These are phyloP conservation scores for Triticum dicoccoides DNA, from an alignment of 176 grass and related monocot genomes.

Conservation along the genomic window DNA sequence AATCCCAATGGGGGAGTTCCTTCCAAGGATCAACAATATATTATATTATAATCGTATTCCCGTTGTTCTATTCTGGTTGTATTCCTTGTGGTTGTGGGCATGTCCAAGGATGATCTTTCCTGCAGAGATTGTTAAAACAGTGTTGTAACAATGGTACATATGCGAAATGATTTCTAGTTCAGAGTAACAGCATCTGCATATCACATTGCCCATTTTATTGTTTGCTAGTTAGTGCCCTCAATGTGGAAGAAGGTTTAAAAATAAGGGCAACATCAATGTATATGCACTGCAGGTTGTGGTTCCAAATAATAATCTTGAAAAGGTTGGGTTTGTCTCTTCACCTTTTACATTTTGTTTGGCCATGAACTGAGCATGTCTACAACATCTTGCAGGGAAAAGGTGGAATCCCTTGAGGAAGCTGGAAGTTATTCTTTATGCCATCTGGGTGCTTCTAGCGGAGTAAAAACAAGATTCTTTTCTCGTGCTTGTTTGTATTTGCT, in stretches of 20 bases:
- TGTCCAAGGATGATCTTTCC: slow-evolving; percentile 71
- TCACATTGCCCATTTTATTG: neutral
- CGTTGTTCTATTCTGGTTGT: slow-evolving; percentile 40
- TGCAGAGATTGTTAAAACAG: slow-evolving; percentile 62
- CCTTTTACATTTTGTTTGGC: neutral
- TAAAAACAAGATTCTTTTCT: too few species aligned
- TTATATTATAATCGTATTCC: too few species aligned
- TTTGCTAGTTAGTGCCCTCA: slow-evolving; percentile 65
- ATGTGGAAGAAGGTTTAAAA: slow-evolving; percentile 62
- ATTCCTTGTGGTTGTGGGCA: slow-evolving; percentile 82
- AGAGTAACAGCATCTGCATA: neutral
- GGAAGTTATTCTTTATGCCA: slow-evolving; percentile 13
- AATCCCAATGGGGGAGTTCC: too few species aligned
- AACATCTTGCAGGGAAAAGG: slow-evolving; percentile 56
- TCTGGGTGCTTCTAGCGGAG: neutral
- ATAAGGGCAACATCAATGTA: slow-evolving; percentile 76
- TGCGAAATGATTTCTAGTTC: neutral
- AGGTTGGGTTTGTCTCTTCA: slow-evolving; percentile 41
- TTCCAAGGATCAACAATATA: too few species aligned
- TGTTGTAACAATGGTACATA: slow-evolving; percentile 18
- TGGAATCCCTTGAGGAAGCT: slow-evolving; percentile 35
- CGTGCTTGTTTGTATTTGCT: too few species aligned
- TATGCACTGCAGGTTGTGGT: slow-evolving; percentile 65
- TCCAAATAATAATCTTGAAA: slow-evolving; percentile 68
- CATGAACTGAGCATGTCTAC: slow-evolving; percentile 15